These are phyloP conservation scores for Moniliophthora roreri DNA, from an alignment of 1,284 basidiomycete species.

Conservation along the genomic window DNA sequence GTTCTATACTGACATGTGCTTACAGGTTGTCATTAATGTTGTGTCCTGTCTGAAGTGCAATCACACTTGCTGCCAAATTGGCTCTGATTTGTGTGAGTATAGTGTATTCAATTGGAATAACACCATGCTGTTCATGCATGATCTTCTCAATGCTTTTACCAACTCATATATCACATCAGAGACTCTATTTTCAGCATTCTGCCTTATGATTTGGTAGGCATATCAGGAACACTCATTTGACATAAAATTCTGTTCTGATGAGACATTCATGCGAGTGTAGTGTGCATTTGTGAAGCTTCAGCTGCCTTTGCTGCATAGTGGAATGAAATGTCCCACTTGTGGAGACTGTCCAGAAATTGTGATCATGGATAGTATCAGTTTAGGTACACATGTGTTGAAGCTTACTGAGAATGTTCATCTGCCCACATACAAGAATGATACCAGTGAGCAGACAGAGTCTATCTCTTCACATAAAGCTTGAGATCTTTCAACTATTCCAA, in stretches of 20 bases:
- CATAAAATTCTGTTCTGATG: conserved; percentile 19
- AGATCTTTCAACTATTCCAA: too few relatives aligned
- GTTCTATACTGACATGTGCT: too few relatives aligned
- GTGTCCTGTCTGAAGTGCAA: too few relatives aligned
- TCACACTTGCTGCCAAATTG: conserved; percentile 15
- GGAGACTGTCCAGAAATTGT: too few relatives aligned
- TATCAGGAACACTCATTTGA: conserved; percentile 7
- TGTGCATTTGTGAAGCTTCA: conserved; percentile 24
- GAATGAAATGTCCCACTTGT: too few relatives aligned
- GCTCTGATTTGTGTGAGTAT: conserved; percentile 22
- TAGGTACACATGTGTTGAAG: neutral
- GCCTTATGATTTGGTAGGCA: conserved; percentile 13
- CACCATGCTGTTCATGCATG: conserved; percentile 23
- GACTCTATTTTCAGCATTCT: conserved; percentile 28
- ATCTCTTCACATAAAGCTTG: too few relatives aligned
- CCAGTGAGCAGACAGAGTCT: neutral
- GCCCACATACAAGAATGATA: neutral
- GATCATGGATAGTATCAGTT: neutral
- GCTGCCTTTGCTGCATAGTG: too few relatives aligned
- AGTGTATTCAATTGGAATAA: conserved; percentile 31
- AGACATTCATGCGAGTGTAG: conserved; percentile 25
- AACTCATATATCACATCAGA: conserved; percentile 25
- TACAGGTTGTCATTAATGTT: too few relatives aligned
- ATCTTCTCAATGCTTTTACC: conserved; percentile 29
- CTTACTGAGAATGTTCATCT: conserved; percentile 3